A percentile compares a stretch with the other conserved stretches of the same genome.
These are phyloP conservation scores for Chalaropsis thielavioides DNA, from an alignment of 2,329 filamentous ascomycete species.

Conservation along the genomic window DNA sequence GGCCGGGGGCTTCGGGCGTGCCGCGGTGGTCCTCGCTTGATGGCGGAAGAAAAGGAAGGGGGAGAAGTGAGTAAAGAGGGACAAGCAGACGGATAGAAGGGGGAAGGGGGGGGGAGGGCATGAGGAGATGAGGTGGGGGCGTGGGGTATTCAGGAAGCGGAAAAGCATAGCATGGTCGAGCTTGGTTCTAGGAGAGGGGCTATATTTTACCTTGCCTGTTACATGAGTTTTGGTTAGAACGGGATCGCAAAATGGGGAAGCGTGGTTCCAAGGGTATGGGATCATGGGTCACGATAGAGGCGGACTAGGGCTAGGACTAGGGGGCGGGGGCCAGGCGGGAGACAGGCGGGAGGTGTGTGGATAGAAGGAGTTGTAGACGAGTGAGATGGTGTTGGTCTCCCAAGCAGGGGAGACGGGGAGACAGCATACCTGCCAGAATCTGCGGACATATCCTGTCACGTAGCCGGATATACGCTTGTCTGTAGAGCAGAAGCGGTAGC, in stretches of 20 bases:
- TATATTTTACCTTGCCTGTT: slow-evolving; percentile 5
- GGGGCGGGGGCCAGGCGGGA: too few species aligned
- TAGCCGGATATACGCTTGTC: slow-evolving; percentile 77
- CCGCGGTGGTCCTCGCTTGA: slow-evolving; percentile 87
- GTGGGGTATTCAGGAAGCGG: neutral
- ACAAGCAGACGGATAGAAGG: neutral
- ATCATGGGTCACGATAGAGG: neutral
- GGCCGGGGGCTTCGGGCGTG: slow-evolving; percentile 71
- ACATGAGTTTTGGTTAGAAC: neutral
- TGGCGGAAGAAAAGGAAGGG: neutral
- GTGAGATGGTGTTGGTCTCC: neutral
- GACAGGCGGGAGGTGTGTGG: too few species aligned
- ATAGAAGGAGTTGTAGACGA: neutral
- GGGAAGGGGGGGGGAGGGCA: too few species aligned
- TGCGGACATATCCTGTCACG: slow-evolving; percentile 81
- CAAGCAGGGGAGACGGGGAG: neutral
- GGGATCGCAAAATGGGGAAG: neutral
- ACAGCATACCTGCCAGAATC: slow-evolving; percentile 89
- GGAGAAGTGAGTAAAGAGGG: slow-evolving; percentile 14
- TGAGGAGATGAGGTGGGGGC: neutral
- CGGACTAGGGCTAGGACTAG: neutral
- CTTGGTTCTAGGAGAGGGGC: neutral
- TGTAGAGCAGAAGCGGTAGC: slow-evolving; percentile 26
- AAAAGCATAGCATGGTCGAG: too few species aligned
- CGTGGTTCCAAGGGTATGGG: neutral